Conservation (phyloP, 1,284 basidiomycete species). For the Marasmius fiardii region DNA sequence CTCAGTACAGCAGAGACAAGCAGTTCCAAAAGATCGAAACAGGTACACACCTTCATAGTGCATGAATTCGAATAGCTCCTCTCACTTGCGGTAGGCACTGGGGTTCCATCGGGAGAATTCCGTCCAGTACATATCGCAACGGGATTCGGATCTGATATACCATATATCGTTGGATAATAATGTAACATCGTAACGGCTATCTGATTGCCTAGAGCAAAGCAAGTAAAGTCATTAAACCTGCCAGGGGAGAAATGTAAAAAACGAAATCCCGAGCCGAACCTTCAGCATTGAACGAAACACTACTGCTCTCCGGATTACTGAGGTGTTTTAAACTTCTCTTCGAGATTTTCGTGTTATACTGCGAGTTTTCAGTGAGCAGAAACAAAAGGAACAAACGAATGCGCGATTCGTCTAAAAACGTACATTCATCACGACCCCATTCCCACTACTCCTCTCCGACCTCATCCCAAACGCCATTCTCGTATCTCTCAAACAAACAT, state of each 20-base stretch:
- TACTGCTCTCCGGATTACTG: slow-evolving; percentile 61
- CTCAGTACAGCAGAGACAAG: no score
- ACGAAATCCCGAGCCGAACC: slow-evolving; percentile 32
- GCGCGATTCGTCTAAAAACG: slow-evolving; percentile 12
- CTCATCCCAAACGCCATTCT: slow-evolving; percentile 70
- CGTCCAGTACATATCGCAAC: slow-evolving; percentile 62
- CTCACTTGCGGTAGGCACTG: slow-evolving; percentile 37
- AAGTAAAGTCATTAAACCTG: slow-evolving; percentile 28
- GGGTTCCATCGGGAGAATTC: slow-evolving; percentile 50
- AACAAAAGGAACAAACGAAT: neutral
- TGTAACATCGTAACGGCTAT: slow-evolving; percentile 53
- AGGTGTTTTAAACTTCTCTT: slow-evolving; percentile 36
- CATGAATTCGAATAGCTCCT: slow-evolving; percentile 67
- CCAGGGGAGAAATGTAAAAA: neutral
- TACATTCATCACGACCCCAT: slow-evolving; percentile 57
- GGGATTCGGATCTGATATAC: slow-evolving; percentile 60
- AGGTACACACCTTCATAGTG: slow-evolving; percentile 64
- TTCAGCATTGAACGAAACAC: slow-evolving; percentile 60
- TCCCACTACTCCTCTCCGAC: slow-evolving; percentile 32
- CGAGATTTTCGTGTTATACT: slow-evolving; percentile 68
- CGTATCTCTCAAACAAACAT: slow-evolving; percentile 65
- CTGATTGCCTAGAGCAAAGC: slow-evolving; percentile 57
- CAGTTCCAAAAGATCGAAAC: neutral
- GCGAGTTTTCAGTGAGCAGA: neutral
- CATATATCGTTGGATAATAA: slow-evolving; percentile 67